Evolutionary conservation across 2,329 filamentous ascomycete species (phyloP), one percentile per base, ranked within the genome.

Genomic region (Fusarium guadeloupense): DNA sequence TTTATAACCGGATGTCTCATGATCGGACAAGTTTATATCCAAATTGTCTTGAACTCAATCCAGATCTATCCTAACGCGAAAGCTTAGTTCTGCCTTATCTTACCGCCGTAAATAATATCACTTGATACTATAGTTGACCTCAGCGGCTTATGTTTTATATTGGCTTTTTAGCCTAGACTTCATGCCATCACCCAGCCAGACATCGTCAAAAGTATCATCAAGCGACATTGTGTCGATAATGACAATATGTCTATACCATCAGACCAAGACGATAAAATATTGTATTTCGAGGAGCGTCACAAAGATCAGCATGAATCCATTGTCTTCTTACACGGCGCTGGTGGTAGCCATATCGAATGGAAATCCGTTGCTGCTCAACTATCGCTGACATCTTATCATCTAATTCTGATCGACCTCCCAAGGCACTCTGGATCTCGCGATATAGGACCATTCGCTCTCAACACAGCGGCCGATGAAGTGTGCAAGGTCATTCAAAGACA

Each of bases 401-500:
- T 64, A 0, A 47, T 64, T 4, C 20, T 66, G 4, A 37, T 53
- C 6, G 59, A 64, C 14, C 37, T 63, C 6, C 56, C 60, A 7
- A 45, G 45, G 17, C 63, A 66, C 20, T 59, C 64, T 1, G 39
- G 26, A 9, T 66, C 59, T 4, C 39, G 26, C n/a, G 42, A 53
- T 3, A 37, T 58, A 0, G 37, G 31, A 8, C 56, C 55, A 0
- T 48, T 58, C 4, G 38, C 52, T 0, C 37, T 58, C 0, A 14
- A 43, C 2, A 34, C 20, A 1, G 55, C 59, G 3, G 52, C 63
- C 1, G 49, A 66, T 2, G 44, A 55, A 21, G 65, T 78, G 10
- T 71, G 69, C 5, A 54, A 63, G 1, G 65, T 78, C 30, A 78
- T 79, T 26, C 62, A 59, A 6, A 45, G 54, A 2, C 69, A 73